Conservation (phyloP, 768 basidiomycete genomes). For the Collybiopsis luxurians region DNA sequence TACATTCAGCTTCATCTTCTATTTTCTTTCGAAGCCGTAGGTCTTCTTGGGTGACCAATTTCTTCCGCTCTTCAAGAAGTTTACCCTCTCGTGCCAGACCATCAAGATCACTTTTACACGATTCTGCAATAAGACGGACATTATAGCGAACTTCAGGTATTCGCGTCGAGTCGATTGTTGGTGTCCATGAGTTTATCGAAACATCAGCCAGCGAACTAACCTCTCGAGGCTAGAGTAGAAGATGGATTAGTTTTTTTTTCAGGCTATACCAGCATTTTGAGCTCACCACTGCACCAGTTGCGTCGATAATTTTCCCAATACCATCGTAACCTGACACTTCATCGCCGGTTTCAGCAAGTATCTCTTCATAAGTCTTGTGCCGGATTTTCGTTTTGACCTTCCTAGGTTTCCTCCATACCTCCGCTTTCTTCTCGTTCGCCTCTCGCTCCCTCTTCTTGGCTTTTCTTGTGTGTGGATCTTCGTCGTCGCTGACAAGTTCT, state of each 20-base stretch:
- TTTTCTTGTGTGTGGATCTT: constrained; percentile 44
- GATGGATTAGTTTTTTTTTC: constrained; percentile 7
- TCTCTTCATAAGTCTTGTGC: constrained; percentile 97
- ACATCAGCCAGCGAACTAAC: constrained; percentile 82
- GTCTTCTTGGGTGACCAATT: constrained; percentile 70
- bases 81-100: constrained; percentile 90
- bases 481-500: constrained; percentile 73
- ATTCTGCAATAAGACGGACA: constrained; percentile 79
- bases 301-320: constrained; percentile 90
- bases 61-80: constrained; percentile 74
- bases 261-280: neutral
- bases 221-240: constrained; percentile 67
- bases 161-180: constrained; percentile 80
- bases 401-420: constrained; percentile 84
- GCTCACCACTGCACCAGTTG: constrained; percentile 87
- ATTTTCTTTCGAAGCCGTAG: constrained; percentile 64
- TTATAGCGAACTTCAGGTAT: constrained; percentile 98
- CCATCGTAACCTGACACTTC: constrained; percentile 45
- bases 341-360: constrained; percentile 82
- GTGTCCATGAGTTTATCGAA: constrained; percentile 77
- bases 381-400: constrained; percentile 83
- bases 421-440: constrained; percentile 59
- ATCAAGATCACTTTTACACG: constrained; percentile 81
- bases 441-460: constrained; percentile 53
- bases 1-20: constrained; percentile 75